Base-by-base conservation (phyloP, 805 yeast species). In the Wickerhamiella brachini region DNA sequence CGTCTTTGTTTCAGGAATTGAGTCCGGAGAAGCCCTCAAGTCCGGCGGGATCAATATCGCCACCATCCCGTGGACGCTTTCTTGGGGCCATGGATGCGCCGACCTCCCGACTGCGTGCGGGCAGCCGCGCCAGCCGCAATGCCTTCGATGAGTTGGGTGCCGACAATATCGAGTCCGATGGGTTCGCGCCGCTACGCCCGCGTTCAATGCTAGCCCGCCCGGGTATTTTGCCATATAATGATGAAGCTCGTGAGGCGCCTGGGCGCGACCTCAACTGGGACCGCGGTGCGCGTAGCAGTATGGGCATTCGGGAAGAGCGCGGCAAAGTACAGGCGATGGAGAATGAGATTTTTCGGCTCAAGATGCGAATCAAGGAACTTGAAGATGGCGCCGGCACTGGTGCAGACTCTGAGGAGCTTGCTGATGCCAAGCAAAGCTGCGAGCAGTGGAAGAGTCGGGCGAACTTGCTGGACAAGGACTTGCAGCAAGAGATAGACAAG, bases 321-420 rank as follows among this genome's bases (percentile, higher is more conserved):
- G 42, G 47, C 26, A 46, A 47, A 10, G 45, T 52, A 20, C 50
- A 54, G 29, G 26, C 43, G n/a, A 48, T 59, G 34, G 57, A 59
- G 45, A 54, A 49, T 20, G 62, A 59, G 51, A 58, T 51, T 26
- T 51, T 56, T 49, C 59, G 57, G 46, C 55, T 58, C 29, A 44
- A 56, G 34, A 53, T 58, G 41, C 54, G 54, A 41, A 51, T 59
- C 56, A 52, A 17, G 18, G 41, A 37, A n/a, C 41, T 37, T 4
- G 41, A 37, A 37, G 41, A 37, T 4, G 20, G 47, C 52, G 48
- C 44, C 38, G 48, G 55, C 5, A 39, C 45, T 46, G 45, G 48
- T 21, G 53, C 50, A 15, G 45, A 49, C 9, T 50, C 44, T 1
- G 52, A 51, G 18, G 57, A 54, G 20, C 21, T 49, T 3, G n/a